These are phyloP conservation scores for Auriculariales sp. DNA, from an alignment of 768 basidiomycete species.

Conservation along the genomic window DNA sequence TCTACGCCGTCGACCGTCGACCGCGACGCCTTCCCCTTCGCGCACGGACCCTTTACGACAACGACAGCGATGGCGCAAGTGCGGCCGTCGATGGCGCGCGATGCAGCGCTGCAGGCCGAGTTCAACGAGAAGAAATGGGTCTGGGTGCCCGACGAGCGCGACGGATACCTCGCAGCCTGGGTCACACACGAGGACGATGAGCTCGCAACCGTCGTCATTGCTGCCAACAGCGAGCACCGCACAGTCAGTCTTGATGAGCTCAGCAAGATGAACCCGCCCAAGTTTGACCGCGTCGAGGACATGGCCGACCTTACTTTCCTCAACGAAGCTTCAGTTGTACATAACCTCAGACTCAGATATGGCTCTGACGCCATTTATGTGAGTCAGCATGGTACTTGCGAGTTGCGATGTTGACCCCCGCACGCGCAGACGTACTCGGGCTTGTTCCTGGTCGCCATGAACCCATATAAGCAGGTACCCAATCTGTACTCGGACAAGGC, in stretches of 20 bases:
- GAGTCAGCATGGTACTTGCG: slow-evolving; percentile 17
- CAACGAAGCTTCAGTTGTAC: slow-evolving; percentile 98
- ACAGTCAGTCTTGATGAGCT: slow-evolving; percentile 64
- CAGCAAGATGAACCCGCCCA: slow-evolving; percentile 96
- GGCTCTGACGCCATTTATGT: slow-evolving; percentile 88
- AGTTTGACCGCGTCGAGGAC: slow-evolving; percentile 95
- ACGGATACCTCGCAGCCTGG: slow-evolving; percentile 93
- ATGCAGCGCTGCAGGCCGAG: slow-evolving; percentile 83
- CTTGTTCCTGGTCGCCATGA: slow-evolving; percentile 94
- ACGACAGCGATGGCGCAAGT: slow-evolving; percentile 17
- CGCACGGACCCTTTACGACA: neutral
- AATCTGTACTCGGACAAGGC: slow-evolving; percentile 73
- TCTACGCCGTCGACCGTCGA: neutral
- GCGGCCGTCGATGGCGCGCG: slow-evolving; percentile 39
- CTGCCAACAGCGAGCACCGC: slow-evolving; percentile 70
- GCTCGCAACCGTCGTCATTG: slow-evolving; percentile 70
- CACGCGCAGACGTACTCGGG: slow-evolving; percentile 72
- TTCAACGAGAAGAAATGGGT: slow-evolving; percentile 99
- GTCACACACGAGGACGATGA: slow-evolving; percentile 79
- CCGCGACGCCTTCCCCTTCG: neutral
- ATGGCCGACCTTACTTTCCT: slow-evolving; percentile 96
- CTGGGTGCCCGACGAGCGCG: slow-evolving; percentile 86
- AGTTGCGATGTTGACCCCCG: slow-evolving; percentile 2
- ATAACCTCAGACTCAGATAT: slow-evolving; percentile 86
- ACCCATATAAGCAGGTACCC: slow-evolving; percentile 87